Evolutionary conservation across 1,284 basidiomycete species (phyloP).

Genomic region (Leccinum pseudoinsigne): DNA sequence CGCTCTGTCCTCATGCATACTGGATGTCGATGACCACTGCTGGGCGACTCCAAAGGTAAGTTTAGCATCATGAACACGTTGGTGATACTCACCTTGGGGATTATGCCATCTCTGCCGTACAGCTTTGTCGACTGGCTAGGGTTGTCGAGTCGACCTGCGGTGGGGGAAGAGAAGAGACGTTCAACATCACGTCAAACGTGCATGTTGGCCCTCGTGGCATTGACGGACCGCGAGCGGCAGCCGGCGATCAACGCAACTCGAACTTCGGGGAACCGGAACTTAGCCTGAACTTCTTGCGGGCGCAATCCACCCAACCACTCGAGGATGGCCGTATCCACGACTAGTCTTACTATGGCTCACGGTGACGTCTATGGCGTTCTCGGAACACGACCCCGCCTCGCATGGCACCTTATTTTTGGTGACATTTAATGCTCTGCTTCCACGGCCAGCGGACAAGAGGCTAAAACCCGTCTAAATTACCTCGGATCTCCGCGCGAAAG

Average conservation of each 20-base stretch:
- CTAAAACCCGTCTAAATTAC: neutral
- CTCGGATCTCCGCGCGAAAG: constrained; percentile 5
- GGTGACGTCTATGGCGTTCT: constrained; percentile 15
- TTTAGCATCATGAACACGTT: constrained; percentile 1
- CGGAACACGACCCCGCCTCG: constrained; percentile 10
- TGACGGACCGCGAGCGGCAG: constrained; percentile 10
- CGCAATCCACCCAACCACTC: constrained; percentile 11
- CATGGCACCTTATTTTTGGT: constrained; percentile 14
- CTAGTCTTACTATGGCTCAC: neutral
- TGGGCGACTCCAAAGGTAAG: constrained; percentile 4
- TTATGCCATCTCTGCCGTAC: neutral
- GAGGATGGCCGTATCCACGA: constrained; percentile 15
- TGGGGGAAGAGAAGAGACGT: constrained; percentile 9
- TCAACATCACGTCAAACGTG: constrained; percentile 13
- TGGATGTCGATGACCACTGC: neutral
- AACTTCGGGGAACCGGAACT: constrained; percentile 1
- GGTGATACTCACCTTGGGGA: neutral
- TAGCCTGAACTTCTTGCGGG: neutral
- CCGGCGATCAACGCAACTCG: constrained; percentile 16
- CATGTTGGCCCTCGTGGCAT: constrained; percentile 9
- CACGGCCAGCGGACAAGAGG: neutral
- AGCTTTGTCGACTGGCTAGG: neutral
- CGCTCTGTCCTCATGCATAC: constrained; percentile 12
- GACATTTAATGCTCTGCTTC: neutral
- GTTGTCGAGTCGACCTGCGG: constrained; percentile 12